Conservation (phyloP, 805 yeast genomes). For the Saccharomycopsis fibuligera region DNA sequence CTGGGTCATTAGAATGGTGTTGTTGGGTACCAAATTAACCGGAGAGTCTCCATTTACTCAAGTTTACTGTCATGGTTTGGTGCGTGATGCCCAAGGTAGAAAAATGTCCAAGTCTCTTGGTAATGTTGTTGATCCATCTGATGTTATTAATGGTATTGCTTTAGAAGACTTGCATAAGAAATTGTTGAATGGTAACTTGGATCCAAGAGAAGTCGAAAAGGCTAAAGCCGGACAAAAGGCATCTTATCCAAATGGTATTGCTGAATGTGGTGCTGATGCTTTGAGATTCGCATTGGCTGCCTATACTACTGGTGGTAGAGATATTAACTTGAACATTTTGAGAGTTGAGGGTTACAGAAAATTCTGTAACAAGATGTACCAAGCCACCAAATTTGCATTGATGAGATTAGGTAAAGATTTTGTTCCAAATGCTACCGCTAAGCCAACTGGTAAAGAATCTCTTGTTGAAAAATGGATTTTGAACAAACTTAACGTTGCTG, state of each 20-base stretch:
- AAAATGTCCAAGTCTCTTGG: conserved; percentile 98
- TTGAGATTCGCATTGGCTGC: conserved; percentile 97
- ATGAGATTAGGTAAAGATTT: conserved; percentile 89
- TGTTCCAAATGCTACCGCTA: conserved; percentile 63
- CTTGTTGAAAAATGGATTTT: conserved; percentile 96
- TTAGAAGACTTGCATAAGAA: conserved; percentile 74
- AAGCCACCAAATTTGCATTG: conserved; percentile 95
- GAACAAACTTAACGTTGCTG: conserved; percentile 70
- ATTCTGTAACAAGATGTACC: conserved; percentile 98
- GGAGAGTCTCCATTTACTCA: conserved; percentile 91
- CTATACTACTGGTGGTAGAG: conserved; percentile 97
- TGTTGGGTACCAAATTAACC: conserved; percentile 83
- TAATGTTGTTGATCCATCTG: conserved; percentile 93
- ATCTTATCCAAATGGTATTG: conserved; percentile 94
- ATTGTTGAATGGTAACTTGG: conserved; percentile 76
- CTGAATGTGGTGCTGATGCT: conserved; percentile 99
- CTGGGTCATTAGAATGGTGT: conserved; percentile 97
- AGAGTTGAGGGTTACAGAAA: conserved; percentile 99
- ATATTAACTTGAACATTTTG: conserved; percentile 89
- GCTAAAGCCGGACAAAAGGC: conserved; percentile 83
- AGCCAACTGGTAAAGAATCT: conserved; percentile 71
- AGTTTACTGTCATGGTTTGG: conserved; percentile 96
- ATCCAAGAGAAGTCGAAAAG: conserved; percentile 77
- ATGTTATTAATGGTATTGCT: conserved; percentile 84
- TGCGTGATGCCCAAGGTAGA: conserved; percentile 98